Conservation (phyloP, 345 rosid species). For the Psidium guajava region DNA sequence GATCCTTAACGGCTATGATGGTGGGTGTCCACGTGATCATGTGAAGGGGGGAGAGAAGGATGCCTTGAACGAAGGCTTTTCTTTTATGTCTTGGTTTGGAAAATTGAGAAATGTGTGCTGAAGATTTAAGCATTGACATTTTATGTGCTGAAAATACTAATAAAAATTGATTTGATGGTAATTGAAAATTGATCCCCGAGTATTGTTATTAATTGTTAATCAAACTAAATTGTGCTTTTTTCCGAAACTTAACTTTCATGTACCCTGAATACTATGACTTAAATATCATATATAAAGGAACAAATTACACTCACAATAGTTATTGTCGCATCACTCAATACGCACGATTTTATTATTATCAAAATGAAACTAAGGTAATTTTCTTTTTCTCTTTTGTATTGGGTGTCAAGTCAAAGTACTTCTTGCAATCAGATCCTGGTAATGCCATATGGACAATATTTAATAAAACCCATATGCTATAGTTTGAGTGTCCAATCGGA, state of each 20-base stretch:
- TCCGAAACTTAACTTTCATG: neutral
- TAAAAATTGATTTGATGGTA: neutral
- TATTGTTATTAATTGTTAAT: neutral
- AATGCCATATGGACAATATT: neutral
- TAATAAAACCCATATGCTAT: neutral
- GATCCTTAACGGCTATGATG: neutral
- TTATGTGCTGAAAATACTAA: neutral
- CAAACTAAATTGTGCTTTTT: neutral
- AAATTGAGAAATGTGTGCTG: neutral
- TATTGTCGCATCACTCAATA: neutral
- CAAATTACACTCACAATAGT: neutral
- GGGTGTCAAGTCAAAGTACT: neutral
- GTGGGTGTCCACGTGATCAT: neutral
- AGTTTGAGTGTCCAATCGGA: neutral
- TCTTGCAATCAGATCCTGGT: neutral
- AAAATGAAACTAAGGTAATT: neutral
- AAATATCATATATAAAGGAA: neutral
- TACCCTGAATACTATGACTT: neutral
- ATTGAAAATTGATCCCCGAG: neutral
- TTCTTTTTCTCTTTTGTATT: neutral
- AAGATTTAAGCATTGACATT: neutral
- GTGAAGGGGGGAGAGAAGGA: neutral
- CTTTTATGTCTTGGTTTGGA: neutral
- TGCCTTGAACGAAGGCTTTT: neutral
- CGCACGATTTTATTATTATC: neutral